phyloP scores from a whole-genome alignment of 345 rosid genomes.

The Salix brachista region DNA sequence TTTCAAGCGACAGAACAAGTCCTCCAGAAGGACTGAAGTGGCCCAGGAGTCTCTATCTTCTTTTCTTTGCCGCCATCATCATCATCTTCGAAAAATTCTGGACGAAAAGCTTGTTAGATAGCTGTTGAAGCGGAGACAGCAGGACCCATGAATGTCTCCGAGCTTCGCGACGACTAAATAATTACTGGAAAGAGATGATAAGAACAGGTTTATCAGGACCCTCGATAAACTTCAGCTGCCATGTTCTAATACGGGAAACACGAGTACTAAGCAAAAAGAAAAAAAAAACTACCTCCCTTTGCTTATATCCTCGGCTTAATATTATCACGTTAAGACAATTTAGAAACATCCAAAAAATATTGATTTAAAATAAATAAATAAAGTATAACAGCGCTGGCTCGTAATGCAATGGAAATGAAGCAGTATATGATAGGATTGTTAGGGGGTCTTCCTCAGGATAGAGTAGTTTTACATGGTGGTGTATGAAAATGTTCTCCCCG shows the following conservation, averaged over 20 bases:
- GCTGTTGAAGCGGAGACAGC: background rate
- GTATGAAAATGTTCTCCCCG: no score
- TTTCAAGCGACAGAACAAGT: background rate
- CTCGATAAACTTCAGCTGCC: background rate
- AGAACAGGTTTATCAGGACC: background rate
- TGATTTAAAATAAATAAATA: no score
- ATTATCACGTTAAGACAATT: no score
- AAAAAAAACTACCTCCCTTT: no score
- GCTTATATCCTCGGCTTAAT: no score
- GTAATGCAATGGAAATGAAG: no score
- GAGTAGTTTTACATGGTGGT: background rate
- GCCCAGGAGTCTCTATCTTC: background rate
- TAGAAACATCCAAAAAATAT: no score
- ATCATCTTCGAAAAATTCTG: no score
- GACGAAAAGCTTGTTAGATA: no score
- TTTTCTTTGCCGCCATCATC: no score
- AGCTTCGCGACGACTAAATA: background rate
- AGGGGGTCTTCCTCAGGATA: background rate
- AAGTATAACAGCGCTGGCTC: no score
- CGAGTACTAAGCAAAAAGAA: background rate
- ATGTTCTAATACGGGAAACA: background rate
- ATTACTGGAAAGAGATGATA: background rate
- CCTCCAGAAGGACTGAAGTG: background rate
- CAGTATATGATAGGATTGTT: no score
- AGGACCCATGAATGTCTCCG: background rate